Evolutionary conservation across 2,329 filamentous ascomycete species (phyloP), one percentile per base, ranked within the genome.

Genomic region (Epichloe gansuensis): DNA sequence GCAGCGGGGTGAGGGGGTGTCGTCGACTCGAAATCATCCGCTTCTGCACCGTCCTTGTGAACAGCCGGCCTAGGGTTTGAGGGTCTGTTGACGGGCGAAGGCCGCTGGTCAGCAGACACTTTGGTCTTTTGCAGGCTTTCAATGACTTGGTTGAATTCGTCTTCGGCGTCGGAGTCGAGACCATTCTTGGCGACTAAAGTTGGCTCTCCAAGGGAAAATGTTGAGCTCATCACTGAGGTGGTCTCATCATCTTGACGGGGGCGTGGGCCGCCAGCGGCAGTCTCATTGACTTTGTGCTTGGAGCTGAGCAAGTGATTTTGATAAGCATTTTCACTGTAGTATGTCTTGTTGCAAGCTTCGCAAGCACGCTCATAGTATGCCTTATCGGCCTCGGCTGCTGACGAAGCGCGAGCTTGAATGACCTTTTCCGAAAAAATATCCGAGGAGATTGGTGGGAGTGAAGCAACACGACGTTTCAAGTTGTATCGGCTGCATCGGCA

Each of bases 381-480:
- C 69, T 88, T 89, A 56, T 89, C 87, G 52, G 89, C 89, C 56
- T 91, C 88, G 36, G 89, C 89, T 42, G 79, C 87, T 15, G 89
- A 86, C 7, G 80, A 82, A 31, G 90, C 90, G 64, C 94, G 89
- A 57, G 90, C 91, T 60, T 89, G 88, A 15, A 96, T 75, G 40
- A 98, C 91, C 68, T 97, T 97, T 61, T 97, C 93, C 61, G 89
- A 89, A 68, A 97, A 98, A 53, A 89, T 78, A 65, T 97, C 90
- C 51, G 91, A 90, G 6, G 89, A 84, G 47, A 97, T 88, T 3
- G 93, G 90, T 34, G 91, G 89, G 5, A 97, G 76, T 5, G 87
- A 88, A 42, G 91, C 89, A 52, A 97, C 87, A 62, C 90, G 84
- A 60, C 93, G 87, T 74, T 97, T 96, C 62, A 97, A 80, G 68